A percentile compares a stretch with the other conserved stretches of the same genome.
phyloP scores from a whole-genome alignment of 108 stramenopile genomes.

The Pseudonitzschia multistriata region DNA sequence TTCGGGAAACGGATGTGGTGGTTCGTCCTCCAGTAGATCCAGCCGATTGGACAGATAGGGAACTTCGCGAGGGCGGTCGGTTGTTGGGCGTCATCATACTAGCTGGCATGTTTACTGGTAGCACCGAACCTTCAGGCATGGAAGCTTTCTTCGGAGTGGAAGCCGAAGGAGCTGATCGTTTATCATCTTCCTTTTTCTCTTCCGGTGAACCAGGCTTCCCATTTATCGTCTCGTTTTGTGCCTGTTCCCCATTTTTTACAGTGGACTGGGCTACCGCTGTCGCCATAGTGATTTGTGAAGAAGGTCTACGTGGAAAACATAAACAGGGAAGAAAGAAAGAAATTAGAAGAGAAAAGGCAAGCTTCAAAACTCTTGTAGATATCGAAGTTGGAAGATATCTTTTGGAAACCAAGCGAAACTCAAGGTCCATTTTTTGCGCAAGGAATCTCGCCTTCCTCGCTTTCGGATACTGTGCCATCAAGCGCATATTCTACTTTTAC shows the following conservation, averaged over 20 bases:
- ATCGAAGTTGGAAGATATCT: no score
- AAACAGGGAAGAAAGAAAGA: neutral
- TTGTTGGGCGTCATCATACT: slow-evolving; percentile 21
- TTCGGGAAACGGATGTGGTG: slow-evolving; percentile 20
- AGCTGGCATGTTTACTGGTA: neutral
- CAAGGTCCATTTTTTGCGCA: neutral
- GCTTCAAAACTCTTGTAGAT: no score
- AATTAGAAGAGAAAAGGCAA: neutral
- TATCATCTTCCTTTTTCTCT: neutral
- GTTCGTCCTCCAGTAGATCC: slow-evolving; percentile 41
- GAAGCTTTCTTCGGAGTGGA: slow-evolving; percentile 1
- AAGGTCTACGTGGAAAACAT: neutral
- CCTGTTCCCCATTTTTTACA: neutral
- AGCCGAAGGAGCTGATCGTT: neutral
- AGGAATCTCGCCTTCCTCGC: neutral
- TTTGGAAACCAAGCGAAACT: neutral
- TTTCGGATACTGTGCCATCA: neutral
- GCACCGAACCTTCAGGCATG: neutral
- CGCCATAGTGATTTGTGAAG: neutral
- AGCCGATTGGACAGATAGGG: slow-evolving; percentile 31
- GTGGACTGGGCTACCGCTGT: neutral
- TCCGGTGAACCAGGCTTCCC: neutral
- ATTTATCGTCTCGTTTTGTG: neutral
- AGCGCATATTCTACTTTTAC: no score
- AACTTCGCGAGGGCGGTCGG: slow-evolving; percentile 31